Percentiles rank a stretch among this genome's conserved stretches.
Evolutionary conservation across 2,329 filamentous ascomycete genomes (phyloP).

Genomic region (Pseudogymnoascus sp.): DNA sequence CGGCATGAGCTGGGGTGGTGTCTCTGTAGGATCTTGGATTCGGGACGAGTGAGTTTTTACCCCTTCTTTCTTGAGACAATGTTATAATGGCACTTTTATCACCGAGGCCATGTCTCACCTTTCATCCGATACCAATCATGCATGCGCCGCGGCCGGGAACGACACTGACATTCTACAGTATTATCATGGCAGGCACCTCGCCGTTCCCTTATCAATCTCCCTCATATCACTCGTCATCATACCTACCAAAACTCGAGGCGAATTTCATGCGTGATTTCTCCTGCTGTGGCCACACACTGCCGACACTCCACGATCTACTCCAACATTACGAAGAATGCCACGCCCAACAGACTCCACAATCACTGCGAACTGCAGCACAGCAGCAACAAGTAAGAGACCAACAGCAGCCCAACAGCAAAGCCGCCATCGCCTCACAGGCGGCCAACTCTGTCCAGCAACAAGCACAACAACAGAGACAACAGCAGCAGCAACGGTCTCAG

Average conservation of each 20-base stretch:
- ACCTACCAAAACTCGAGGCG: slow-evolving; percentile 90
- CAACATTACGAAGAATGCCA: slow-evolving; percentile 97
- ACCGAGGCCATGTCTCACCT: slow-evolving; percentile 4
- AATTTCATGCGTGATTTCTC: slow-evolving; percentile 97
- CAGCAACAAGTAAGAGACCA: slow-evolving; percentile 35
- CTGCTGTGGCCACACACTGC: slow-evolving; percentile 83
- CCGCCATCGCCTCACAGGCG: slow-evolving; percentile 27
- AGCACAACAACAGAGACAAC: slow-evolving; percentile 33
- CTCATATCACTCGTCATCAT: slow-evolving; percentile 92
- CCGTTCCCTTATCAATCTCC: slow-evolving; percentile 86
- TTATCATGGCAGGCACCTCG: slow-evolving; percentile 94
- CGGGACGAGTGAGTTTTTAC: slow-evolving; percentile 78
- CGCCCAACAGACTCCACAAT: slow-evolving; percentile 55
- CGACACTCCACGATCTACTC: slow-evolving; percentile 86
- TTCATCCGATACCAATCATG: neutral
- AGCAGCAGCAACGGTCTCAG: slow-evolving; percentile 23
- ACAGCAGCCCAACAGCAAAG: slow-evolving; percentile 39
- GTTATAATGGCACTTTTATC: slow-evolving; percentile 2
- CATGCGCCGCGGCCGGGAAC: neutral
- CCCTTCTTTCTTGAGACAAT: slow-evolving; percentile 5
- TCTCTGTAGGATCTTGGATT: slow-evolving; percentile 95
- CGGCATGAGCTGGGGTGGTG: slow-evolving; percentile 94
- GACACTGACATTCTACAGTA: slow-evolving; percentile 43
- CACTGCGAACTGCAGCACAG: slow-evolving; percentile 31
- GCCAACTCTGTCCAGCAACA: slow-evolving; percentile 38